phyloP scores from a whole-genome alignment of 768 basidiomycete genomes.

The Amanita fuliginea region DNA sequence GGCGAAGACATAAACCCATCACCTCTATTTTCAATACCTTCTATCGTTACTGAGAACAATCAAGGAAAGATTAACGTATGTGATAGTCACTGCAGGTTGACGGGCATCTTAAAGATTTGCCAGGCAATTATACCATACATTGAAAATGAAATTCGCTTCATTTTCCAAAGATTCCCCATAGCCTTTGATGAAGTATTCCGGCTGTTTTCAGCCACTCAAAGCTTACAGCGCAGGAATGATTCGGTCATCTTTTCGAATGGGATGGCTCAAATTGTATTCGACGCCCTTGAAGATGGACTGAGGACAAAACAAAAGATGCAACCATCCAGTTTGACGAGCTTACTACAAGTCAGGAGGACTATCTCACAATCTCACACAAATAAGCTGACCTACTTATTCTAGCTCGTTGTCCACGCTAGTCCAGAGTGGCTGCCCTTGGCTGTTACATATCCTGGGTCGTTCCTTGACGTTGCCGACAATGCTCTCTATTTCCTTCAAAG shows the following conservation, averaged over 20 bases:
- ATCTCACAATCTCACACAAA: not conserved
- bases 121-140: conserved; percentile 49
- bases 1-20: conserved; percentile 46
- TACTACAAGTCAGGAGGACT: conserved; percentile 39
- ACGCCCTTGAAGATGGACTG: conserved; percentile 41
- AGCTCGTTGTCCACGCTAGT: conserved; percentile 2
- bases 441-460: conserved; percentile 19
- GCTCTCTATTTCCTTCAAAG: conserved; percentile 44
- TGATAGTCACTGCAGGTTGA: conserved; percentile 6
- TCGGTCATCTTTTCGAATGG: conserved; percentile 17
- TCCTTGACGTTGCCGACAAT: conserved; percentile 34
- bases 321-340: conserved; percentile 35
- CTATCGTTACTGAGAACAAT: conserved; percentile 48
- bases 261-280: conserved; percentile 33
- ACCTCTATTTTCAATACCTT: conserved; percentile 39
- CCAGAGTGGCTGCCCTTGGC: conserved; percentile 18
- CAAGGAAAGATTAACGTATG: conserved; percentile 44
- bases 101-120: conserved; percentile 2
- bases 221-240: conserved; percentile 29
- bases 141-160: conserved; percentile 51
- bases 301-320: conserved; percentile 39
- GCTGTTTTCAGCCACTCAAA: conserved; percentile 37
- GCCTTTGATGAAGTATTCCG: conserved; percentile 28
- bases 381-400: not conserved
- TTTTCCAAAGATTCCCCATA: conserved; percentile 40